These are phyloP conservation scores for Penicillium chermesinum DNA, from an alignment of 495 filamentous ascomycete genomes.

Conservation along the genomic window DNA sequence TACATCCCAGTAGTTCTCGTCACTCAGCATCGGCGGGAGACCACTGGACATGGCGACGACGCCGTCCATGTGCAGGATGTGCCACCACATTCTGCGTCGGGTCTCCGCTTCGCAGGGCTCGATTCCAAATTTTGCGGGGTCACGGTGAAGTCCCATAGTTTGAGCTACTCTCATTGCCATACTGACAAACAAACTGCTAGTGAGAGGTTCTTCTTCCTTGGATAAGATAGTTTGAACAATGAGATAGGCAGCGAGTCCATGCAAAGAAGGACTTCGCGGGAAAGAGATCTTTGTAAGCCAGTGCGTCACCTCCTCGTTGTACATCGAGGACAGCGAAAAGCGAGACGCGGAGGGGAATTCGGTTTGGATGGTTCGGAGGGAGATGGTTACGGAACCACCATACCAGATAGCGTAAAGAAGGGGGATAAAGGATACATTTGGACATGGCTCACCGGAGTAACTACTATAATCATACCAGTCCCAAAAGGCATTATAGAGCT, in stretches of 20 bases:
- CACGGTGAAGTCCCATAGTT: conserved; percentile 67
- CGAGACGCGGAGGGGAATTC: conserved; percentile 39
- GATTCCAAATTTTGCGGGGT: conserved; percentile 63
- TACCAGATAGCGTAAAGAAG: conserved; percentile 47
- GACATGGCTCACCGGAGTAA: conserved; percentile 40
- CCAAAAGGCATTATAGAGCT: conserved; percentile 43
- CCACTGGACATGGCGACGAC: conserved; percentile 47
- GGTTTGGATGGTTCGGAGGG: conserved; percentile 38
- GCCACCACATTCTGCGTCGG: conserved; percentile 68
- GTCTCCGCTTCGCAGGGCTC: conserved; percentile 62
- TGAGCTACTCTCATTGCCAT: conserved; percentile 62
- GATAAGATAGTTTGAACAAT: conserved; percentile 44
- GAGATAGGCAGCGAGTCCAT: conserved; percentile 41
- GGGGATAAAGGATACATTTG: conserved; percentile 41
- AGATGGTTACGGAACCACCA: conserved; percentile 43
- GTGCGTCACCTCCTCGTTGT: conserved; percentile 36
- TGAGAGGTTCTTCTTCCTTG: conserved; percentile 45
- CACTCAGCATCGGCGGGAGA: conserved; percentile 39
- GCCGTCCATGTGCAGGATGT: conserved; percentile 62
- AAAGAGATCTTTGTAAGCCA: conserved; percentile 44
- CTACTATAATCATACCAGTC: conserved; percentile 45
- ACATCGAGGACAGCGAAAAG: conserved; percentile 32
- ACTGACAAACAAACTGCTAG: conserved; percentile 48
- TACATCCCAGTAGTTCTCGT: conserved; percentile 47
- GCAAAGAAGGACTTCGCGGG: conserved; percentile 42